These are phyloP conservation scores for Oryza glumipatula DNA, from an alignment of 176 grass and related monocot species.

Conservation along the genomic window DNA sequence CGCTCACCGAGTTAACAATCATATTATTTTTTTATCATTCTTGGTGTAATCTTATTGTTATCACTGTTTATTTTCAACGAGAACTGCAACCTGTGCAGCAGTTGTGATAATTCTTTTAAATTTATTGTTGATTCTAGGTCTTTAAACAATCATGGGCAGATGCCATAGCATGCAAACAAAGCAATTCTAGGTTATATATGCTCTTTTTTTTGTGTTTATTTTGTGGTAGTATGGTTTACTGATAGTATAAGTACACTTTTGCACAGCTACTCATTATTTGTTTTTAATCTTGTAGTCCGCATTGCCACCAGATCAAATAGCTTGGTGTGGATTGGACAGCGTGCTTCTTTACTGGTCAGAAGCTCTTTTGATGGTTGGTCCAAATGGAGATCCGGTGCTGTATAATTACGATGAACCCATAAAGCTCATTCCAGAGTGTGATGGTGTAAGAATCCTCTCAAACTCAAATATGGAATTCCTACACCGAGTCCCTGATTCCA, in stretches of 20 bases:
- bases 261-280: not conserved
- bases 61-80: not conserved
- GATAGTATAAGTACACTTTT: not conserved
- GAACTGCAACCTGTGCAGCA: not conserved
- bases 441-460: slow-evolving; percentile 93
- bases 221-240: not conserved
- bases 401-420: slow-evolving; percentile 93
- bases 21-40: too few relatives aligned
- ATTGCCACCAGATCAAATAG: slow-evolving; percentile 93
- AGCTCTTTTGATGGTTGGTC: slow-evolving; percentile 86
- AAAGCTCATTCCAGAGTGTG: slow-evolving; percentile 91
- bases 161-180: not conserved
- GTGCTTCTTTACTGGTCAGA: slow-evolving; percentile 96
- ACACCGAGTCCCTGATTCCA: slow-evolving; percentile 83
- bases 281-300: slow-evolving; percentile 63
- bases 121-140: not conserved
- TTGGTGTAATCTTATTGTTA: not conserved
- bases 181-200: not conserved
- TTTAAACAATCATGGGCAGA: not conserved
- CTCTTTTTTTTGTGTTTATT: not conserved
- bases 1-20: not conserved
- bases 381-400: slow-evolving; percentile 79
- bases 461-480: slow-evolving; percentile 99
- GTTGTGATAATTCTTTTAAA: not conserved
- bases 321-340: slow-evolving; percentile 94